Evolutionary conservation across 768 basidiomycete species (phyloP).

Genomic region (Lentinula aciculospora): DNA sequence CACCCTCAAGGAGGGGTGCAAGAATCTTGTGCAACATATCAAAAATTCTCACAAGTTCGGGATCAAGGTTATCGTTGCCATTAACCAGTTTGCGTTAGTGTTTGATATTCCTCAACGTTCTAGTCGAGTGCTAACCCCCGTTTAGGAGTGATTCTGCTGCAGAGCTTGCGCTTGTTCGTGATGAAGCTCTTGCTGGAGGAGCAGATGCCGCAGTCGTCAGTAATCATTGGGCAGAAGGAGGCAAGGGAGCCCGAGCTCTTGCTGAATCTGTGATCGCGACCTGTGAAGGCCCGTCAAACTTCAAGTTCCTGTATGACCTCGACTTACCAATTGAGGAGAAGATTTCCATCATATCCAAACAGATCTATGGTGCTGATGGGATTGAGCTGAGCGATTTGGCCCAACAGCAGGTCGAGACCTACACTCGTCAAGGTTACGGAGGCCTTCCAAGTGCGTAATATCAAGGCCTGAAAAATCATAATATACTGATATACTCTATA

Average conservation of each 20-base stretch:
- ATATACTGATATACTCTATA: conserved; percentile 19
- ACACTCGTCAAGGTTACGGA: conserved; percentile 84
- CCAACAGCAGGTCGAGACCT: conserved; percentile 80
- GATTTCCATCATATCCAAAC: conserved; percentile 80
- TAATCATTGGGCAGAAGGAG: conserved; percentile 98
- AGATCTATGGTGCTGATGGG: conserved; percentile 92
- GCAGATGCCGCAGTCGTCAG: conserved; percentile 94
- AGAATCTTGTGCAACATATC: conserved; percentile 91
- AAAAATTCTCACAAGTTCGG: conserved; percentile 94
- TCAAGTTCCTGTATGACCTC: conserved; percentile 92
- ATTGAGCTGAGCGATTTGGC: conserved; percentile 85
- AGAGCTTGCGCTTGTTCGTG: conserved; percentile 58
- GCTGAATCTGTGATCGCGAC: conserved; percentile 88
- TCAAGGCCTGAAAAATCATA: not conserved
- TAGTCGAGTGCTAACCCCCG: not conserved
- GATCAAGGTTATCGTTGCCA: conserved; percentile 90
- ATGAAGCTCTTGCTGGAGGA: conserved; percentile 75
- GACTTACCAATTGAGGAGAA: conserved; percentile 81
- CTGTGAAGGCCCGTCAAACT: conserved; percentile 77
- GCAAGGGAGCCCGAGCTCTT: conserved; percentile 81
- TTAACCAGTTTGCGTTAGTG: conserved; percentile 92
- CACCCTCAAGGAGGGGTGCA: conserved; percentile 85
- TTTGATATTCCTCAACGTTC: not conserved
- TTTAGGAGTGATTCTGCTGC: not conserved
- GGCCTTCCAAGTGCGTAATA: conserved; percentile 65